Evolutionary conservation across 768 basidiomycete genomes (phyloP), one percentile per base, ranked within the genome.

Genomic region (Obba rivulosa): DNA sequence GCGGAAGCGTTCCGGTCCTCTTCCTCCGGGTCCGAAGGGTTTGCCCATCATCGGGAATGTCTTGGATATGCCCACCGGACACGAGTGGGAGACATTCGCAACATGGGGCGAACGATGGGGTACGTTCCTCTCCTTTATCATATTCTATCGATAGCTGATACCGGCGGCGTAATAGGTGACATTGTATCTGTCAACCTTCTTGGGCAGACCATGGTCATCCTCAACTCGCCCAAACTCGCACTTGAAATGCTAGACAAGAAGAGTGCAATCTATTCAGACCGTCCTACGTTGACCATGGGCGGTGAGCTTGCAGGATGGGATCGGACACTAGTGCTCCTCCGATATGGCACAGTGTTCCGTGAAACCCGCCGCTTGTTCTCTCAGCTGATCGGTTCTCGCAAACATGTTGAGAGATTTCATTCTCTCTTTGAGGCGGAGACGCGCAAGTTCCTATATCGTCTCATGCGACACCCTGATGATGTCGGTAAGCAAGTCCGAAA

Each of bases 351-450:
- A 31, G 66, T 57, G 17, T 67, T 75, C 54, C 65, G 71, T 8
- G 66, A 65, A 46, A 73, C 73, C 57, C 70, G 76, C 45, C 67
- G 68, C 44, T 59, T 70, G 7, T 59, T 76, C 49, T 67, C 71
- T 14, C 64, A 67, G 1, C 65, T 68, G 35, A 68, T 78, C 25
- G 77, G 77, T 2, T 69, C 69, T 18, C 67, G 67, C 3, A 62
- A 65, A 2, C 57, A 67, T 13, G 62, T 74, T 46, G 58, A 61
- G 5, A 46, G 51, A 10, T 75, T 65, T 54, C 59, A 65, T 21
- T 49, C 57, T 2, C 55, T 68, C 38, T 67, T 76, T 50, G 69
- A 74, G 51, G 36, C 57, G 1, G 74, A 77, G 44, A 71, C 72
- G 1, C 66, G 60, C 9, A 62, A 63, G 24, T 74, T 77, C 57